Evolutionary conservation across 441 rosid species (phyloP), one percentile per base, ranked within the genome.

Genomic region (Gossypium davidsonii): DNA sequence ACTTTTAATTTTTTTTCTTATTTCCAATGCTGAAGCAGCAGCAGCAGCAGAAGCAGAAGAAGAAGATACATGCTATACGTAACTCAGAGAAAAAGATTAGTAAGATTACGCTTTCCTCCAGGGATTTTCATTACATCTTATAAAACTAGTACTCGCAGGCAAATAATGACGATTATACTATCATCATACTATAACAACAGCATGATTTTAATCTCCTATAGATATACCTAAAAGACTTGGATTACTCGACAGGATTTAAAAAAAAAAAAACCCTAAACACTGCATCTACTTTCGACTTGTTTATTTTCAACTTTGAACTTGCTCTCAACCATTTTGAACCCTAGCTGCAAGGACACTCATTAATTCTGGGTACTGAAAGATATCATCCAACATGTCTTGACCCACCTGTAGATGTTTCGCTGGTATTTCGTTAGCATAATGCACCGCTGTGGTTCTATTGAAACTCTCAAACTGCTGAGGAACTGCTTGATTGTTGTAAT

Each of bases 281-380:
- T 28, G 52, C 44, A 57, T 44, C 44, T 8, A 25, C 21, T 51
- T 31, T 56, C 44, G 17, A 21, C 53, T 21, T 18, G 26, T 3
- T 52, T n/a, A 15, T 26, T 18, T 23, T 42, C 25, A 64, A n/a
- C 57, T 52, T 51, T 52, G 6, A 10, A 14, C 3, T 68, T 21
- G n/a, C 1, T 21, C 25, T 74, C 76, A 83, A 69, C 78, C 74
- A 83, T 83, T 82, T 53, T 73, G 82, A 63, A 83, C 76, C 71
- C 86, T 75, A 37, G 87, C 78, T 15, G 84, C 82, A 25, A 67
- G 76, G 34, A 79, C 76, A 60, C 65, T 66, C 79, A 69, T 48
- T 3, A 77, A 12, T 53, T 85, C 88, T 15, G 79, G 83, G 79
- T 74, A 74, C 61, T 79, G 86, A 55, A 77, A 80, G 42, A 77